Conservation (phyloP, 768 basidiomycete species). For the Mycena maculata region DNA sequence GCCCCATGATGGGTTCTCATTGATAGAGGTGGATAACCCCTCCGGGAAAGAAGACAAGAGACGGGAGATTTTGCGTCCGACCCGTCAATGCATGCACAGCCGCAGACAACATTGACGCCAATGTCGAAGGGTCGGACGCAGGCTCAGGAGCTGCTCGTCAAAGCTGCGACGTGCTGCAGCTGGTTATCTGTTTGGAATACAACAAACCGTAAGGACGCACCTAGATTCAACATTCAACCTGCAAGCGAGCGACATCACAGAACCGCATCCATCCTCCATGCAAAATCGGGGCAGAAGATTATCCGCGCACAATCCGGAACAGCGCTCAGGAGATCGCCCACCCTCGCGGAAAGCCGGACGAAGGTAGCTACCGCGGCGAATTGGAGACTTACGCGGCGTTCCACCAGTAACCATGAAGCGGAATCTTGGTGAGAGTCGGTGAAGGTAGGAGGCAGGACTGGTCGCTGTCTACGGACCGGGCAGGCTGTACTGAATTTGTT, state of each 20-base stretch:
- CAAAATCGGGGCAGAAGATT: too few species aligned
- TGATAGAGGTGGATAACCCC: too few species aligned
- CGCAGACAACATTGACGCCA: too few species aligned
- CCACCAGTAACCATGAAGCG: constrained; percentile 13
- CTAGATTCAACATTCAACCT: too few species aligned
- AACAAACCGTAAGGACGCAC: background rate
- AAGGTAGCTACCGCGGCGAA: background rate
- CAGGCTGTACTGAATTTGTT: constrained; percentile 14
- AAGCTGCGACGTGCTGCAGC: background rate
- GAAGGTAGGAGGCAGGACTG: constrained; percentile 2
- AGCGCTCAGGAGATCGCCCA: background rate
- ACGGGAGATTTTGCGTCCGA: too few species aligned
- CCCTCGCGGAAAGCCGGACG: background rate
- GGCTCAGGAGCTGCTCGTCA: background rate
- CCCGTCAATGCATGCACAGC: too few species aligned
- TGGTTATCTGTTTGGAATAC: background rate
- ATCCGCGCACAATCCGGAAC: background rate
- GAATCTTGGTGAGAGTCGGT: background rate
- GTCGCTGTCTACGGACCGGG: constrained; percentile 18
- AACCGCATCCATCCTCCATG: too few species aligned
- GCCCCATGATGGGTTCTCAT: too few species aligned
- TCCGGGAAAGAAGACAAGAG: too few species aligned
- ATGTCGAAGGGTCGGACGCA: background rate
- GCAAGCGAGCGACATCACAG: too few species aligned
- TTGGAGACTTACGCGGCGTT: background rate